phyloP scores from a whole-genome alignment of 2,329 filamentous ascomycete genomes.

The Colletotrichum destructivum region DNA sequence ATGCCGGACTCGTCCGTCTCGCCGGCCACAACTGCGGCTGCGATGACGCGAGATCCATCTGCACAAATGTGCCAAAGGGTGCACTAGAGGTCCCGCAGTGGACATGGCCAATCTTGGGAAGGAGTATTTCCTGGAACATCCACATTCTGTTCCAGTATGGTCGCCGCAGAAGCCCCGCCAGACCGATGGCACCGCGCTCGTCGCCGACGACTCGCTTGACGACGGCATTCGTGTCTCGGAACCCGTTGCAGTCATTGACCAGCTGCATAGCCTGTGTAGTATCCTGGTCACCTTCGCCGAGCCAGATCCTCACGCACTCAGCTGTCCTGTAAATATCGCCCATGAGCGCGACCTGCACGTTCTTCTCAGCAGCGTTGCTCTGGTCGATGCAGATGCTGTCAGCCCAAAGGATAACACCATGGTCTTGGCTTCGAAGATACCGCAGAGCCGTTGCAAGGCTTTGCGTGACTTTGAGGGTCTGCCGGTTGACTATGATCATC shows the following conservation, averaged over 20 bases:
- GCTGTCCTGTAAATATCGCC: neutral
- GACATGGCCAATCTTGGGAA: neutral
- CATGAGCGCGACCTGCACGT: slow-evolving; percentile 6
- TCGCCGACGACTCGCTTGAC: neutral
- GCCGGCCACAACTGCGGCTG: neutral
- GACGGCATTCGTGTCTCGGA: neutral
- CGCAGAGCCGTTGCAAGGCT: neutral
- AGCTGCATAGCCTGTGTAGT: neutral
- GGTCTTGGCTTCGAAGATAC: neutral
- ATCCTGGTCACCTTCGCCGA: neutral
- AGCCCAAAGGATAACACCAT: neutral
- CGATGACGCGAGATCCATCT: neutral
- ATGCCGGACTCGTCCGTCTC: neutral
- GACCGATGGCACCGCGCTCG: neutral
- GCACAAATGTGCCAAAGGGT: neutral
- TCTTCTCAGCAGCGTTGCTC: neutral
- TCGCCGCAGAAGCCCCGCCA: slow-evolving; percentile 1
- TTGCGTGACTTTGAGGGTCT: neutral
- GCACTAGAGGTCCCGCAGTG: neutral
- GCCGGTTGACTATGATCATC: neutral
- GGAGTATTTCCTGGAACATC: slow-evolving; percentile 20
- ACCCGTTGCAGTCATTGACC: neutral
- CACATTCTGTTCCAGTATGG: slow-evolving; percentile 24
- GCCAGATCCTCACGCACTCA: slow-evolving; percentile 1
- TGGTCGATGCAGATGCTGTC: slow-evolving; percentile 15